Conservation (phyloP, 768 basidiomycete genomes). For the Kwoniella sp. region DNA sequence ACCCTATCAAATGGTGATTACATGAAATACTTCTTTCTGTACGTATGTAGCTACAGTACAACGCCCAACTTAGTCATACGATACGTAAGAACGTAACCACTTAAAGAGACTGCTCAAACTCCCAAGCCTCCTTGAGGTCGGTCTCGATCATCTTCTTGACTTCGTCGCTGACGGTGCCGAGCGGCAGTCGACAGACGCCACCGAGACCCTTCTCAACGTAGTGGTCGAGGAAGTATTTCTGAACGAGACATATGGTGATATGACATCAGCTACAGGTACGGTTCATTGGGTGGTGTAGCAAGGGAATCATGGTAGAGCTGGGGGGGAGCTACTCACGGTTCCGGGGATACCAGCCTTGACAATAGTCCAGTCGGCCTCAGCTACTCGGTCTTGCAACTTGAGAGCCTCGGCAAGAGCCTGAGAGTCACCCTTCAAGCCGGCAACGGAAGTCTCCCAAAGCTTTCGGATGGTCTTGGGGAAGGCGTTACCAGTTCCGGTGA, state of each 20-base stretch:
- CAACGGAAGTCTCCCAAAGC: slow-evolving; percentile 53
- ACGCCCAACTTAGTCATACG: not conserved
- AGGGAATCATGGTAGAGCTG: no score
- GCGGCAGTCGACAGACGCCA: slow-evolving; percentile 50
- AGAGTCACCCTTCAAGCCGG: slow-evolving; percentile 52
- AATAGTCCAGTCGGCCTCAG: slow-evolving; percentile 55
- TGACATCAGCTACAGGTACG: no score
- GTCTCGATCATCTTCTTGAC: slow-evolving; percentile 53
- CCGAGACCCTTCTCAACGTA: slow-evolving; percentile 54
- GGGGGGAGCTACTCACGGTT: slow-evolving; percentile 47
- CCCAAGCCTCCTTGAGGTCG: slow-evolving; percentile 52
- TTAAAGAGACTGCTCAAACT: slow-evolving; percentile 47
- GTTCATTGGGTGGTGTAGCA: no score
- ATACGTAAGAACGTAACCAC: no score
- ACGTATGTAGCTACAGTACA: no score
- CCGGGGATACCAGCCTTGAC: slow-evolving; percentile 56
- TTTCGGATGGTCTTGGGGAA: slow-evolving; percentile 58
- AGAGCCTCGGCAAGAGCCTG: slow-evolving; percentile 51
- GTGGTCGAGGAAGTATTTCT: slow-evolving; percentile 56
- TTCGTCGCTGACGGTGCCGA: slow-evolving; percentile 47
- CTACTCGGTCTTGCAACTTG: slow-evolving; percentile 55
- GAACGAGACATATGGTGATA: not conserved
- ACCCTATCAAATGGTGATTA: no score
- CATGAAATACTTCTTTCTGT: no score
- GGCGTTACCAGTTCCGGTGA: slow-evolving; percentile 61